Evolutionary conservation across 495 filamentous ascomycete genomes (phyloP), one percentile per base, ranked within the genome.

Genomic region (Achaetomiella virescens): DNA sequence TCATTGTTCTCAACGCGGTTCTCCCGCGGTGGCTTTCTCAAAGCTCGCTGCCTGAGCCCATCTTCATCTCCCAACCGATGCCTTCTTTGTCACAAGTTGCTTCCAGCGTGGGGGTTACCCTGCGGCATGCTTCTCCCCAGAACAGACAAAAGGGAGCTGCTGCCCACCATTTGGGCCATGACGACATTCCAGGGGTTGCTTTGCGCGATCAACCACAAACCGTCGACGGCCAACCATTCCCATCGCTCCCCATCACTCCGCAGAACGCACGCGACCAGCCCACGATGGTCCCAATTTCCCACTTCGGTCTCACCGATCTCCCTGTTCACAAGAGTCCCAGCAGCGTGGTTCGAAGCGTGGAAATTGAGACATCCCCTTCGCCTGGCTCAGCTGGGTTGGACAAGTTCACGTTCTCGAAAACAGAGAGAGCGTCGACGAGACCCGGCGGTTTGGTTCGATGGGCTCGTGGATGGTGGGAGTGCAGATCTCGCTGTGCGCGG

Each of bases 181-280:
- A 59, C 61, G 61, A 61, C 52, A 56, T 59, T 37, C n/a, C 57
- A 60, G 52, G 61, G 61, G 41, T 59, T 20, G 15, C 47, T 24
- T 59, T 59, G 55, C 61, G 61, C 58, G 38, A 64, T 61, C 44
- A 51, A 55, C 37, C 42, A 43, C 24, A 46, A 55, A 25, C 21
- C 29, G 42, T 58, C 31, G 51, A 51, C 50, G 47, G 9, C 50
- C 55, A 54, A 54, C 45, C 59, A 50, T 47, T 36, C 47, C 24
- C 2, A 43, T 10, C 31, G 2, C n/a, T 38, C 48, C 1, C 18
- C 22, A 22, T 6, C 41, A 44, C 35, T 25, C 27, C 24, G 37
- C 54, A 27, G 37, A 15, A 17, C 24, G 47, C 54, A 50, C 37
- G 18, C 54, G 46, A 40, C 35, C 6, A 4, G 33, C 33, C 52